Base-by-base conservation (phyloP, 495 filamentous ascomycete genomes). In the Copromyces sp. region DNA sequence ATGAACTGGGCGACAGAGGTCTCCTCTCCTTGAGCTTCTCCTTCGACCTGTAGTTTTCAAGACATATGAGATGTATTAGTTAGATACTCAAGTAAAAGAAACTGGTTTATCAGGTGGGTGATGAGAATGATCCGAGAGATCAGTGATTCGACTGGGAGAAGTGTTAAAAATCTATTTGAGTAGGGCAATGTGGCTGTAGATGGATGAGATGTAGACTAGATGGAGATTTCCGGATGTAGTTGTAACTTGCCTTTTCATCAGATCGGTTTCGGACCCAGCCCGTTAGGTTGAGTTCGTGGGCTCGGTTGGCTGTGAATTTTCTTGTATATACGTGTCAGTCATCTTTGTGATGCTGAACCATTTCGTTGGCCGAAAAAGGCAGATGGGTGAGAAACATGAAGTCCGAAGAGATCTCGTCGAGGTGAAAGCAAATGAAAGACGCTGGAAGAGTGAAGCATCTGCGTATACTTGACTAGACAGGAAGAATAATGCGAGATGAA, bases 231-330 rank as follows among this genome's bases (percentile, higher is more conserved):
- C 39, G 39, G 39, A 65, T 41, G 69, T 17, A 35, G 3, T 59
- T 59, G 20, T 39, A 44, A 74, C 78, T 40, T 78, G 92, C 93
- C 80, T 90, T 89, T 68, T 91, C 91, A 72, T 91, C 89, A 8
- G 86, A 82, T 0, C 89, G 91, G 78, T 98, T 98, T 44, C 88
- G 85, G 20, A 94, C 92, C 85, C 88, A 95, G 61, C 94, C 94
- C 1, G 90, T 95, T 8, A 98, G 75, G 3, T 83, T 84, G 74
- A 91, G 84, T 39, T 85, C 84, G 3, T 79, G 80, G 3, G 94
- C 94, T 73, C 89, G 87, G 74, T 89, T 89, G 70, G 87, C 85
- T 1, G 93, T 90, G 77, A 91, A 96, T 78, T 89, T 86, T 45
- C 92, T 69, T 71, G 40, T 47, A 71, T 35, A 69, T 70, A 65